These are phyloP conservation scores for Neonectria magnoliae DNA, from an alignment of 2,329 filamentous ascomycete species.

Conservation along the genomic window DNA sequence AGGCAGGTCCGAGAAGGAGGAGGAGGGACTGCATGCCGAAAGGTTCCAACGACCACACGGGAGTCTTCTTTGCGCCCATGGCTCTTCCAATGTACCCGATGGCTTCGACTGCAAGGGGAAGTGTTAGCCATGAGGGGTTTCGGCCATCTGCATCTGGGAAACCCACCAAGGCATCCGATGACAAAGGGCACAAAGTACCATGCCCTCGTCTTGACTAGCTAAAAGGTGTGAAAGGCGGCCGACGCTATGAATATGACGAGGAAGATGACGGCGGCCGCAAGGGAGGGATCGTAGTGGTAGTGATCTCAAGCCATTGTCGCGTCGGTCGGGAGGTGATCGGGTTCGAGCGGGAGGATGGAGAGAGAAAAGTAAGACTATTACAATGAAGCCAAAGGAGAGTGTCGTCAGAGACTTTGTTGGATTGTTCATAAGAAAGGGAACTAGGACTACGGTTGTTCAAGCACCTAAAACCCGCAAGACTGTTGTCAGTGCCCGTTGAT, in stretches of 20 bases:
- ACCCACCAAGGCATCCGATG: conserved; percentile 59
- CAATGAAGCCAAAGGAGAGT: not conserved
- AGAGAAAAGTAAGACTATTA: not conserved
- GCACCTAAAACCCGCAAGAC: not conserved
- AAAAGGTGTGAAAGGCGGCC: conserved; percentile 49
- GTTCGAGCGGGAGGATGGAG: not conserved
- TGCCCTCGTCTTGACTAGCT: conserved; percentile 50
- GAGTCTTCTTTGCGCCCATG: conserved; percentile 23
- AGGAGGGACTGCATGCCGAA: conserved; percentile 52
- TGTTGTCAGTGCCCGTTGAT: not conserved
- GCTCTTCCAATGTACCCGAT: conserved; percentile 3
- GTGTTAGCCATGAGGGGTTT: not conserved
- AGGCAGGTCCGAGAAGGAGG: conserved; percentile 48
- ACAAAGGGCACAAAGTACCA: conserved; percentile 63
- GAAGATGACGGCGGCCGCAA: conserved; percentile 52
- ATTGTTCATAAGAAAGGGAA: not conserved
- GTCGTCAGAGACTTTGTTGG: not conserved
- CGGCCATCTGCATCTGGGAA: not conserved
- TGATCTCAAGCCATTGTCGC: conserved; percentile 2
- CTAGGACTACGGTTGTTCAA: not conserved
- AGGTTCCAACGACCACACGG: conserved; percentile 42
- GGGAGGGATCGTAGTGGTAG: conserved; percentile 58
- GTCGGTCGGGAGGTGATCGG: not conserved
- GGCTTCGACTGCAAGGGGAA: not conserved
- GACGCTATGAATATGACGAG: conserved; percentile 49